phyloP scores from a whole-genome alignment of 1,284 basidiomycete genomes.

The Apiotrichum porosum region DNA sequence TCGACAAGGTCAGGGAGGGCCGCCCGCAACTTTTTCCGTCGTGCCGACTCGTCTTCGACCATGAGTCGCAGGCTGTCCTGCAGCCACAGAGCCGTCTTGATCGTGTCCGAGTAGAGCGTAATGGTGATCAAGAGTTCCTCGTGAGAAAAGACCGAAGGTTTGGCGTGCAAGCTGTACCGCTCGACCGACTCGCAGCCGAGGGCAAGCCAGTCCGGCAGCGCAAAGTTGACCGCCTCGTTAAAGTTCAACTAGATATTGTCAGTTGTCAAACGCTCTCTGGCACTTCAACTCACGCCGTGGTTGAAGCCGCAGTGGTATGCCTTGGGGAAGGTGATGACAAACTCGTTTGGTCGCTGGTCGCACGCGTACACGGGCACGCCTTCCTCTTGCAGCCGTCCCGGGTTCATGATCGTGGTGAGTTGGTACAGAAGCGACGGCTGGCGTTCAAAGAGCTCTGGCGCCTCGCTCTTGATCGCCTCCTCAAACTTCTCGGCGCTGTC shows the following conservation, averaged over 20 bases:
- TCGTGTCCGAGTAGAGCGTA: conserved; percentile 85
- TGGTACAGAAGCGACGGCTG: conserved; percentile 97
- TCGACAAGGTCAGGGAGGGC: conserved; percentile 59
- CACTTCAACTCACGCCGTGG: conserved; percentile 75
- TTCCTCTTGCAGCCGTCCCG: conserved; percentile 73
- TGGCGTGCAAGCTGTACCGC: conserved; percentile 81
- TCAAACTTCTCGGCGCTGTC: conserved; percentile 93
- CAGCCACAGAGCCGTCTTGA: conserved; percentile 88
- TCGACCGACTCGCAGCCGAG: conserved; percentile 81
- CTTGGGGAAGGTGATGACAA: conserved; percentile 96
- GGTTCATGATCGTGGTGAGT: conserved; percentile 97
- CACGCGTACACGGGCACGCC: conserved; percentile 92
- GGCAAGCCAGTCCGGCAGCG: conserved; percentile 89
- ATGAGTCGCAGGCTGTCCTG: conserved; percentile 79
- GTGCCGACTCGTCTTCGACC: conserved; percentile 73
- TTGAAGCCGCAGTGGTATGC: conserved; percentile 99
- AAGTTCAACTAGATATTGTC: conserved; percentile 70
- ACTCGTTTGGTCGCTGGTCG: conserved; percentile 96
- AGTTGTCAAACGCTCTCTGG: too few relatives aligned
- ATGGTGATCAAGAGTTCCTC: conserved; percentile 95
- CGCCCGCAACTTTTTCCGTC: conserved; percentile 57
- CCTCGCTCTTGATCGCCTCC: conserved; percentile 87
- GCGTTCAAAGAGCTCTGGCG: conserved; percentile 97
- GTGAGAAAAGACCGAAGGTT: conserved; percentile 95
- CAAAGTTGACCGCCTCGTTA: conserved; percentile 99